A percentile compares a stretch with the other conserved stretches of the same genome.
phyloP scores from a whole-genome alignment of 345 rosid species.

The Angophora floribunda region DNA sequence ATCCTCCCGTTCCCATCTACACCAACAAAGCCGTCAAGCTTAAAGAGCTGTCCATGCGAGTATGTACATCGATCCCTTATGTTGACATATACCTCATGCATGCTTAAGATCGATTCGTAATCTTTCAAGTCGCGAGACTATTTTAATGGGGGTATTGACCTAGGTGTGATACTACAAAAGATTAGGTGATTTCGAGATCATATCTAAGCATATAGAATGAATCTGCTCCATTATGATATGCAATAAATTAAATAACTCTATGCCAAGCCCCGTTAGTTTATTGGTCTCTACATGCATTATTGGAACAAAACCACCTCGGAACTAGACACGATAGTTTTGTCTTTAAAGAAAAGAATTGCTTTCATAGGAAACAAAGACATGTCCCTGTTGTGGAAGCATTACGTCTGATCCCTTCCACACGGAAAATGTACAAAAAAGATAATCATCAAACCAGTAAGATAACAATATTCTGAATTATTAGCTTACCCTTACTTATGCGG shows the following conservation, averaged over 20 bases:
- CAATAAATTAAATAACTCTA: not conserved
- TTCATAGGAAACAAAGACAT: not conserved
- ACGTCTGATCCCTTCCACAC: not conserved
- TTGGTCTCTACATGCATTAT: not conserved
- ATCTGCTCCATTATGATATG: not conserved
- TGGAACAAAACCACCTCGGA: not conserved
- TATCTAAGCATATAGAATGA: not conserved
- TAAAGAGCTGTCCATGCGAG: constrained; percentile 76
- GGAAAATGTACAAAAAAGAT: not conserved
- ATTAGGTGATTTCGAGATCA: not conserved
- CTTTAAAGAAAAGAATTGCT: not conserved
- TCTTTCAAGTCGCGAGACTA: not conserved
- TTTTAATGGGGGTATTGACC: not conserved
- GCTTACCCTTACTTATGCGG: not conserved
- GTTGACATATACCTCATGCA: not conserved
- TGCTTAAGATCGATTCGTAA: not conserved
- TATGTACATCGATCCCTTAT: constrained; percentile 6
- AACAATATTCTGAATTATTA: not conserved
- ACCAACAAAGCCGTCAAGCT: constrained; percentile 17
- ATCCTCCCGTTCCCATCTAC: constrained; percentile 6
- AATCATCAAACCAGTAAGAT: not conserved
- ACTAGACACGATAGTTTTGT: not conserved
- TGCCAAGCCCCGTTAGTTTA: not conserved
- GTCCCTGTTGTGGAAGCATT: not conserved
- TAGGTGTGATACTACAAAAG: not conserved